A percentile compares a stretch with the other conserved stretches of the same genome.
These are phyloP conservation scores for Penicillium crustosum DNA, from an alignment of 2,329 filamentous ascomycete species.

Conservation along the genomic window DNA sequence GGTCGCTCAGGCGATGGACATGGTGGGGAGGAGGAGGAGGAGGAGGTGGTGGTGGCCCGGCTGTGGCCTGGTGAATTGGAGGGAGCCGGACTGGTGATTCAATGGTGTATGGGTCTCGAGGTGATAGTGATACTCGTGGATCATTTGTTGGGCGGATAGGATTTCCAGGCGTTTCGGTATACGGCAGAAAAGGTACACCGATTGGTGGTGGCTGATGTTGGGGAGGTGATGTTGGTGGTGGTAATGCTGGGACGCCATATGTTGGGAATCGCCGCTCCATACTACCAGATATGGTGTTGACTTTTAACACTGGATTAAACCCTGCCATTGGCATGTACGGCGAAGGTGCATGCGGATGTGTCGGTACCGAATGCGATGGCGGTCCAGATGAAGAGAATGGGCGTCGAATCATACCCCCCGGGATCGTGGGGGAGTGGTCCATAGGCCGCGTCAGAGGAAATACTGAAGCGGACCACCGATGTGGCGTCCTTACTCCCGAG, in stretches of 20 bases:
- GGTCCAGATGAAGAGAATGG: slow-evolving; percentile 38
- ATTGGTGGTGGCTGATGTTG: slow-evolving; percentile 32
- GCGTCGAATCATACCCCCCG: slow-evolving; percentile 27
- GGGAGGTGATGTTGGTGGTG: slow-evolving; percentile 34
- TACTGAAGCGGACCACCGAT: slow-evolving; percentile 35
- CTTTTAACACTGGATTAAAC: slow-evolving; percentile 29
- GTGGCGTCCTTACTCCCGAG: slow-evolving; percentile 23
- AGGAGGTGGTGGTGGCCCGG: slow-evolving; percentile 16
- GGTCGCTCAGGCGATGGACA: slow-evolving; percentile 36
- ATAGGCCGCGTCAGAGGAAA: slow-evolving; percentile 32
- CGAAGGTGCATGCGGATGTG: slow-evolving; percentile 28
- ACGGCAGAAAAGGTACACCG: slow-evolving; percentile 29
- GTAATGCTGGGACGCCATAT: slow-evolving; percentile 32
- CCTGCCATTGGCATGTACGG: slow-evolving; percentile 28
- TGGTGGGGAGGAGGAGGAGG: slow-evolving; percentile 22
- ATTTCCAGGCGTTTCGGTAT: slow-evolving; percentile 27
- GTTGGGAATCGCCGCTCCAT: slow-evolving; percentile 29
- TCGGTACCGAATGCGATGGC: slow-evolving; percentile 24
- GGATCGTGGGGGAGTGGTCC: slow-evolving; percentile 29
- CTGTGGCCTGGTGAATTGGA: slow-evolving; percentile 38
- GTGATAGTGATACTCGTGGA: slow-evolving; percentile 24
- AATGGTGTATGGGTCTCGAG: slow-evolving; percentile 28
- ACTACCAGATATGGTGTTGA: slow-evolving; percentile 20
- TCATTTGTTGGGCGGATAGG: slow-evolving; percentile 30
- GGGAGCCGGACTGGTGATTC: slow-evolving; percentile 40